Evolutionary conservation across 2,329 filamentous ascomycete species (phyloP).

Genomic region (Colletotrichum nymphaeae): DNA sequence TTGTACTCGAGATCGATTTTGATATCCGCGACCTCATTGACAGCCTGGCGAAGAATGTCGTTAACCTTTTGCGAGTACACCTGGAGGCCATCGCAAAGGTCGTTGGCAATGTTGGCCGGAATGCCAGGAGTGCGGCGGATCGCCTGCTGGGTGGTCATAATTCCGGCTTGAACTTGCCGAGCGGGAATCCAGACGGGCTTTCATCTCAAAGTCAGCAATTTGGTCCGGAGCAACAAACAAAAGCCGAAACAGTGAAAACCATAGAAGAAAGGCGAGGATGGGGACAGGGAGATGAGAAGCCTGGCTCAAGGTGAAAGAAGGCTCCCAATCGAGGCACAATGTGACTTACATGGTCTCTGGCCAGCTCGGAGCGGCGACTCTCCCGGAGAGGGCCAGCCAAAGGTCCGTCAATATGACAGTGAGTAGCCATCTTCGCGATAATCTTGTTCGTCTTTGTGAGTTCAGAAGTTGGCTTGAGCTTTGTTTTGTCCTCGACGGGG

Average conservation of each 20-base stretch:
- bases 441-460: neutral
- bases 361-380: constrained; percentile 34
- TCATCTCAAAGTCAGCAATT: neutral
- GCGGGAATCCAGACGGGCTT: constrained; percentile 35
- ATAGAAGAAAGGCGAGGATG: neutral
- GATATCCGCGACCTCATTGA: constrained; percentile 39
- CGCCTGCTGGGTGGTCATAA: constrained; percentile 37
- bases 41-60: constrained; percentile 37
- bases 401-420: constrained; percentile 36
- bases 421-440: constrained; percentile 25
- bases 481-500: constrained; percentile 19
- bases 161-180: constrained; percentile 33
- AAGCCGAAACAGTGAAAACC: neutral
- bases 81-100: constrained; percentile 34
- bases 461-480: neutral
- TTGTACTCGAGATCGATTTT: constrained; percentile 46
- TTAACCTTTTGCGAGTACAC: constrained; percentile 45
- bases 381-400: constrained; percentile 34
- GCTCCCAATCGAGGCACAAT: neutral
- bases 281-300: neutral
- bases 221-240: neutral
- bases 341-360: constrained; percentile 33
- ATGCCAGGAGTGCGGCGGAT: constrained; percentile 37
- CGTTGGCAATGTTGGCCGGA: constrained; percentile 32
- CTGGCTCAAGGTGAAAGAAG: neutral